phyloP scores from a whole-genome alignment of 768 basidiomycete genomes.

The Leucosporidium yakuticum region DNA sequence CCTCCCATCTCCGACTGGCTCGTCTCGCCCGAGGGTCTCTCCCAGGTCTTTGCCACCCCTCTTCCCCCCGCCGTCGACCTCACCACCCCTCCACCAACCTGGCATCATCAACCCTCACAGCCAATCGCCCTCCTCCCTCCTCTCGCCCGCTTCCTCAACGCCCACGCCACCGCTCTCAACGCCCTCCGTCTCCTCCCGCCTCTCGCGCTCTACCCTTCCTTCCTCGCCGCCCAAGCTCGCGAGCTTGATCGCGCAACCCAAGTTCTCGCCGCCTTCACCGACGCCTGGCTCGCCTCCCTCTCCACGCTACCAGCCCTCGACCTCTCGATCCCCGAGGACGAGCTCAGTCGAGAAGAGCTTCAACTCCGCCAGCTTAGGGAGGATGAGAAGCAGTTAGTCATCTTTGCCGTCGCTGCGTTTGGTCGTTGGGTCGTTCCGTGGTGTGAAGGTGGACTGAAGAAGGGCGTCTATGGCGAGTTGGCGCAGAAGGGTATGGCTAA shows the following conservation, averaged over 20 bases:
- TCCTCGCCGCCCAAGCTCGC: conserved; percentile 6
- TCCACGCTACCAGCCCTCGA: not conserved
- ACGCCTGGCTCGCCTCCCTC: conserved; percentile 22
- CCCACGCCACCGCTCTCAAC: conserved; percentile 28
- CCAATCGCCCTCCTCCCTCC: conserved; percentile 27
- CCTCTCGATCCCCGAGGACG: not conserved
- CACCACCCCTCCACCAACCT: not conserved
- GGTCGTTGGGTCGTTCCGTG: conserved; percentile 28
- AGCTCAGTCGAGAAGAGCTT: conserved; percentile 5
- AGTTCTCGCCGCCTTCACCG: conserved; percentile 30
- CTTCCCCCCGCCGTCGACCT: not conserved
- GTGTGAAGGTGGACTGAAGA: conserved; percentile 15
- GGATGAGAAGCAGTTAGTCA: conserved; percentile 20
- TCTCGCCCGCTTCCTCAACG: conserved; percentile 32
- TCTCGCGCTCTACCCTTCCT: conserved; percentile 3
- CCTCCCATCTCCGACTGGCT: conserved; percentile 28
- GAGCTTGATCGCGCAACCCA: conserved; percentile 29
- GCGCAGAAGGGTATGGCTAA: not conserved
- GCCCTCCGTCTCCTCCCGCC: conserved; percentile 29
- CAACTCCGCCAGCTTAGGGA: not conserved
- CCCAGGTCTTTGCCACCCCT: conserved; percentile 9
- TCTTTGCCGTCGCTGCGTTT: conserved; percentile 19
- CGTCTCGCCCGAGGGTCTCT: conserved; percentile 26
- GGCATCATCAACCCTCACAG: conserved; percentile 20
- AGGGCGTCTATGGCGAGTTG: conserved; percentile 26